Percentiles rank a stretch among this genome's conserved stretches.
Evolutionary conservation across 192 early-diverging fungal genomes (phyloP).

Genomic region (Entophlyctis helioformis): DNA sequence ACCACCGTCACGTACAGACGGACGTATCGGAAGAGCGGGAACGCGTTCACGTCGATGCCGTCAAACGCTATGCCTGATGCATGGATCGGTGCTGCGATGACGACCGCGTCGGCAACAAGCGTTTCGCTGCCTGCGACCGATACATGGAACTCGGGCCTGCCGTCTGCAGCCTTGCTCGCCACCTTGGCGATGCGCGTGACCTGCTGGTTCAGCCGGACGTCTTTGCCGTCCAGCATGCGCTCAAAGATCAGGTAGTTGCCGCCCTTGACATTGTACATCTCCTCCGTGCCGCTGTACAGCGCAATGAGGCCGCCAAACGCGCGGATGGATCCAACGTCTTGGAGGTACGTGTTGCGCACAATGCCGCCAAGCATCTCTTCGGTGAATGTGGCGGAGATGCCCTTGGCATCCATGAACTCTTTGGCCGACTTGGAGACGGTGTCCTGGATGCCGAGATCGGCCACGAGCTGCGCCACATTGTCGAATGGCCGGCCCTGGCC

Average conservation of each 20-base stretch:
- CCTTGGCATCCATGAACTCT: slow-evolving; percentile 1
- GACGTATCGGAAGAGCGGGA: too few relatives aligned
- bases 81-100: too few relatives aligned
- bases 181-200: too few relatives aligned
- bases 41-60: too few relatives aligned
- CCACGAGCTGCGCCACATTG: slow-evolving; percentile 1
- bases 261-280: slow-evolving; percentile 6
- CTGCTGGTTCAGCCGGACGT: not conserved
- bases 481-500: not conserved
- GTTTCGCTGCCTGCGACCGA: too few relatives aligned
- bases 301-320: slow-evolving; percentile 5
- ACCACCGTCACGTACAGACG: too few relatives aligned
- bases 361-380: slow-evolving; percentile 9
- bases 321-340: slow-evolving; percentile 1
- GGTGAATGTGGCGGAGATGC: slow-evolving; percentile 5
- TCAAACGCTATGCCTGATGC: too few relatives aligned
- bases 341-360: slow-evolving; percentile 8
- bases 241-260: slow-evolving; percentile 8
- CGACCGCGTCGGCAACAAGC: too few relatives aligned
- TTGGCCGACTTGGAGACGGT: not conserved
- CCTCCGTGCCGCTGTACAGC: slow-evolving; percentile 2
- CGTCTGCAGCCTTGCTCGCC: too few relatives aligned
- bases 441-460: slow-evolving; percentile 1
- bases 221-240: slow-evolving; percentile 3
- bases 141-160: too few relatives aligned